Evolutionary conservation across 2,329 filamentous ascomycete genomes (phyloP).

Genomic region (Sporothrix euskadiensis): DNA sequence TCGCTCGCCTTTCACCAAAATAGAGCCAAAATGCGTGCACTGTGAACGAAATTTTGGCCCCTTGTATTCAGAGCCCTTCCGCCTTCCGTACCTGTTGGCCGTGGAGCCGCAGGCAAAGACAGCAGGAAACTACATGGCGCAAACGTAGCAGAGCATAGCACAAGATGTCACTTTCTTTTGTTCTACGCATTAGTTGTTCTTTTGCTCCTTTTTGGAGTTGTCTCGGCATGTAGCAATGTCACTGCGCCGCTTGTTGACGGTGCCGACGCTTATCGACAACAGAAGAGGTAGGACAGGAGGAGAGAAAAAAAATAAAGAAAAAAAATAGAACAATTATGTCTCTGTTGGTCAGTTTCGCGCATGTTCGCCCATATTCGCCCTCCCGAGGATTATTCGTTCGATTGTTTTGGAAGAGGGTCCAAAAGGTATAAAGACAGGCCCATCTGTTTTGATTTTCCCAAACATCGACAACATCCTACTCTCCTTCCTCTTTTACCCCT

Average conservation of each 20-base stretch:
- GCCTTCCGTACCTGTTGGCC: background rate
- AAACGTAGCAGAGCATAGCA: background rate
- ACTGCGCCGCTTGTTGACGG: background rate
- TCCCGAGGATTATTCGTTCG: constrained; percentile 4
- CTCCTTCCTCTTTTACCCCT: background rate
- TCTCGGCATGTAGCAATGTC: background rate
- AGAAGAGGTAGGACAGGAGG: constrained; percentile 10
- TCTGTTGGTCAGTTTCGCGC: background rate
- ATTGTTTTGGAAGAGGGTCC: background rate
- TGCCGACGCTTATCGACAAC: constrained; percentile 8
- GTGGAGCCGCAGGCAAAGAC: constrained; percentile 1
- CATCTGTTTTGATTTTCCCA: constrained; percentile 6
- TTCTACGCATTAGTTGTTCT: background rate
- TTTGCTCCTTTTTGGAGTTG: background rate
- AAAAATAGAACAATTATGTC: background rate
- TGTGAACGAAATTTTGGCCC: background rate
- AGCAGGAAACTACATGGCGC: background rate
- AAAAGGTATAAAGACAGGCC: constrained; percentile 12
- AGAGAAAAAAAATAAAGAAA: background rate
- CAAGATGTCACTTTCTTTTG: background rate
- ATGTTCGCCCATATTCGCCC: background rate
- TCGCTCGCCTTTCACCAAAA: background rate
- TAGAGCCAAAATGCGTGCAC: background rate
- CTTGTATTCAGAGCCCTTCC: background rate
- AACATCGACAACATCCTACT: background rate